Conservation (phyloP, 1,284 basidiomycete species). For the Microbotryum saponariae region DNA sequence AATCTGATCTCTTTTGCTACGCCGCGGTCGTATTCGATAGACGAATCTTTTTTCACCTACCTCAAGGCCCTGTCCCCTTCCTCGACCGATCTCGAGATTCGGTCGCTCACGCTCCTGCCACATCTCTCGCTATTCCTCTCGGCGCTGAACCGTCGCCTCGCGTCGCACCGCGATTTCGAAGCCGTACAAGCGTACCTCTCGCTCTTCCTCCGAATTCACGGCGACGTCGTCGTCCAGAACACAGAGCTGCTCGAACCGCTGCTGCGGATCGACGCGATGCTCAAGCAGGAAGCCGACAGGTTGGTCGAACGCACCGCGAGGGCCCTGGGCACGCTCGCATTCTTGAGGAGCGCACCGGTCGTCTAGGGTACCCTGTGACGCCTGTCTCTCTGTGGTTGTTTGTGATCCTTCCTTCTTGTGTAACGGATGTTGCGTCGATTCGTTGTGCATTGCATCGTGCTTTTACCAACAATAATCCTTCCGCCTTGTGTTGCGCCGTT, state of each 20-base stretch:
- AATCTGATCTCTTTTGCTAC: neutral
- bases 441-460: too few species aligned
- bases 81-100: slow-evolving; percentile 81
- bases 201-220: slow-evolving; percentile 77
- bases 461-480: too few species aligned
- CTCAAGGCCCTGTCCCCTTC: slow-evolving; percentile 82
- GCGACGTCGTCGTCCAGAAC: slow-evolving; percentile 59
- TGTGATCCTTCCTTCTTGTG: too few species aligned
- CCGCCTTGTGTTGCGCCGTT: too few species aligned
- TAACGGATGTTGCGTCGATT: too few species aligned
- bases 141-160: slow-evolving; percentile 65
- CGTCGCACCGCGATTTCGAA: slow-evolving; percentile 82
- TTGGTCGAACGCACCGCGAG: slow-evolving; percentile 28
- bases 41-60: slow-evolving; percentile 75
- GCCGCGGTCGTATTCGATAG: slow-evolving; percentile 43
- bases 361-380: neutral
- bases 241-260: slow-evolving; percentile 12
- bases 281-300: slow-evolving; percentile 26
- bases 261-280: slow-evolving; percentile 13
- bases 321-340: slow-evolving; percentile 28
- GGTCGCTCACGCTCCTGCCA: slow-evolving; percentile 54
- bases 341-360: slow-evolving; percentile 21
- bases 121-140: slow-evolving; percentile 62
- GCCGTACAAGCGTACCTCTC: slow-evolving; percentile 83
- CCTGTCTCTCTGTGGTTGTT: too few species aligned